Conservation (phyloP, 208 protist species). For the Endotrypanum monterogeii region DNA sequence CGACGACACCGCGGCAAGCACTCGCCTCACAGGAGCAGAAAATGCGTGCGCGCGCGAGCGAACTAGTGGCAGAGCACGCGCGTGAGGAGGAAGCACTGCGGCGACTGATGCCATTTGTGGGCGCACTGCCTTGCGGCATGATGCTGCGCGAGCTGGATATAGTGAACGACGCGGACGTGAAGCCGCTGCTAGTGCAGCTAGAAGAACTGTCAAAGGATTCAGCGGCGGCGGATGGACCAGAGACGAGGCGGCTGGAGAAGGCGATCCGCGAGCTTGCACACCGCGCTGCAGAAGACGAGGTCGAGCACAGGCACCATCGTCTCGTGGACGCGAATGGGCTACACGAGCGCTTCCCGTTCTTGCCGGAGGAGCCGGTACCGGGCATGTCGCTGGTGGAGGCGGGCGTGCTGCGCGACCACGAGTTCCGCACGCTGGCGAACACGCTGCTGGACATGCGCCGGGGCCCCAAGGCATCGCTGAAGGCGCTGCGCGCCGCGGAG, state of each 20-base stretch:
- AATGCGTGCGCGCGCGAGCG: slow-evolving; percentile 25
- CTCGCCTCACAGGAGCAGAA: slow-evolving; percentile 22
- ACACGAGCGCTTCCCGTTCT: slow-evolving; percentile 41
- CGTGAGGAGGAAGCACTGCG: slow-evolving; percentile 35
- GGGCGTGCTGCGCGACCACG: slow-evolving; percentile 38
- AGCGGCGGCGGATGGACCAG: slow-evolving; percentile 21
- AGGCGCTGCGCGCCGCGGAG: slow-evolving; percentile 5
- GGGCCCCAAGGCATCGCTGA: slow-evolving; percentile 21
- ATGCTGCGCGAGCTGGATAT: slow-evolving; percentile 41
- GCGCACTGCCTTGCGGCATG: slow-evolving; percentile 29
- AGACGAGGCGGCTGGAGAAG: slow-evolving; percentile 48
- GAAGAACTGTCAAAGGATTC: slow-evolving; percentile 38
- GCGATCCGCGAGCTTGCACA: slow-evolving; percentile 37
- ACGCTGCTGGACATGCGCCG: slow-evolving; percentile 33
- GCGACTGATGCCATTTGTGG: slow-evolving; percentile 31
- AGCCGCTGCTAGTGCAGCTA: slow-evolving; percentile 34
- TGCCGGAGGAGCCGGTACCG: slow-evolving; percentile 45
- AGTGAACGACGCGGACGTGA: slow-evolving; percentile 28
- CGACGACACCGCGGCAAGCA: slow-evolving; percentile 10
- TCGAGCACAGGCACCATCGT: slow-evolving; percentile 13
- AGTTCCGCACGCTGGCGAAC: slow-evolving; percentile 50
- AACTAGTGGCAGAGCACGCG: slow-evolving; percentile 10
- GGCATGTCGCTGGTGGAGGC: slow-evolving; percentile 42
- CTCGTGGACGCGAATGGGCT: slow-evolving; percentile 36
- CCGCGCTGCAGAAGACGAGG: slow-evolving; percentile 48